A percentile compares a stretch with the other conserved stretches of the same genome.
Conservation (phyloP, 768 basidiomycete species). For the Leccinum subtestaceum region DNA sequence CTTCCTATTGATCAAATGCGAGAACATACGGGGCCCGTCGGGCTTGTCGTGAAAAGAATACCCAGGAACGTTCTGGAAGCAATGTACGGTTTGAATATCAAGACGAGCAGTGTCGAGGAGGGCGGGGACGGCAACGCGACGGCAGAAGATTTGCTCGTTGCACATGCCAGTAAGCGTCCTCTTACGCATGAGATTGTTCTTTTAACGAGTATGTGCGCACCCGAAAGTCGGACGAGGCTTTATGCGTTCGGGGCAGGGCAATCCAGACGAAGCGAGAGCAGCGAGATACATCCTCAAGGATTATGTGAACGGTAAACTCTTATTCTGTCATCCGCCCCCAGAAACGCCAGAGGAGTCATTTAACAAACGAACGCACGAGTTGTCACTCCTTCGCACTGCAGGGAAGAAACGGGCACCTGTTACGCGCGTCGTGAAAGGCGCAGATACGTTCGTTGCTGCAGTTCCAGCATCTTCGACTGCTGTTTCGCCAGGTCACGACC, state of each 20-base stretch:
- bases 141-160: slow-evolving; percentile 77
- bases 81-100: slow-evolving; percentile 82
- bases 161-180: slow-evolving; percentile 83
- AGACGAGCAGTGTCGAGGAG: slow-evolving; percentile 63
- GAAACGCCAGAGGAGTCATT: slow-evolving; percentile 61
- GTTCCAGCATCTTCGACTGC: neutral
- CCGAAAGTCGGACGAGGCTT: slow-evolving; percentile 85
- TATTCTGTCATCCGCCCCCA: slow-evolving; percentile 91
- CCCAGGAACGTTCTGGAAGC: slow-evolving; percentile 84
- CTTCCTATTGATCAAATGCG: slow-evolving; percentile 96
- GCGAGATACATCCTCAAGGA: slow-evolving; percentile 94
- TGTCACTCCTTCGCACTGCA: slow-evolving; percentile 53
- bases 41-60: slow-evolving; percentile 74
- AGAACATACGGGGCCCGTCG: slow-evolving; percentile 84
- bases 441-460: slow-evolving; percentile 72
- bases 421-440: slow-evolving; percentile 79
- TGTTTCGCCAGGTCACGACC: slow-evolving; percentile 15
- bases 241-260: slow-evolving; percentile 90
- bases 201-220: slow-evolving; percentile 15
- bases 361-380: slow-evolving; percentile 67
- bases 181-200: neutral
- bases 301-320: slow-evolving; percentile 90
- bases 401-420: slow-evolving; percentile 89
- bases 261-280: slow-evolving; percentile 93
- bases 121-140: slow-evolving; percentile 76